Evolutionary conservation across 345 rosid species (phyloP), one percentile per base, ranked within the genome.

Genomic region (Heritiera littoralis): DNA sequence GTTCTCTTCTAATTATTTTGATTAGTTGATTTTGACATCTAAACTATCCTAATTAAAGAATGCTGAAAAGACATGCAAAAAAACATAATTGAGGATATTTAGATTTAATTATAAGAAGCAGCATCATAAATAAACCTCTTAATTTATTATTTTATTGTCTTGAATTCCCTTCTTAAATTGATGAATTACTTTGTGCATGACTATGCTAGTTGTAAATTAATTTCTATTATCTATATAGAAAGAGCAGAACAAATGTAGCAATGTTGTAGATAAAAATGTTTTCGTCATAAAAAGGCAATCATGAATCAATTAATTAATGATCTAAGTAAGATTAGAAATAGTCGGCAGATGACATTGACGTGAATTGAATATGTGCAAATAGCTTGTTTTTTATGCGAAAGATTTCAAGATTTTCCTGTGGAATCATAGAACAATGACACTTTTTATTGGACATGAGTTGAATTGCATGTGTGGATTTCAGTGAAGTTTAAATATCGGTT

Each of bases 1-100:
- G 11, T 13, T 69, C 54, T 46, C 40, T 46, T 48, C 74, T 48
- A 69, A 69, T 69, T 12, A 69, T 58, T 70, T 70, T 28, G 41
- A 70, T 48, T 69, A 23, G 30, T 46, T 69, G 55, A 23, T 45
- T 69, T 46, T 49, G 59, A 70, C 58, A 23, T 23, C 74, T 48
- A 70, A 28, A 28, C 41, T 70, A 3, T 41, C 14, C 6, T 41
- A 6, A 66, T 41, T 18, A 18, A 18, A 41, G 3, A 18, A 43
- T 66, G 23, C n/a, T 38, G 20, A 3, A 38, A 38, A 17, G 46
- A 40, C 14, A 49, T 65, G n/a, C 20, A 7, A 66, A 11, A 45
- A 49, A 65, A 35, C 46, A 6, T 13, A 6, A 40, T 38, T 4
- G 35, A 60, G 15, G 65, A 60, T 60, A 23, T 23, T 9, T 60